These are phyloP conservation scores for Aspergillus fijiensis DNA, from an alignment of 2,329 filamentous ascomycete genomes.

Conservation along the genomic window DNA sequence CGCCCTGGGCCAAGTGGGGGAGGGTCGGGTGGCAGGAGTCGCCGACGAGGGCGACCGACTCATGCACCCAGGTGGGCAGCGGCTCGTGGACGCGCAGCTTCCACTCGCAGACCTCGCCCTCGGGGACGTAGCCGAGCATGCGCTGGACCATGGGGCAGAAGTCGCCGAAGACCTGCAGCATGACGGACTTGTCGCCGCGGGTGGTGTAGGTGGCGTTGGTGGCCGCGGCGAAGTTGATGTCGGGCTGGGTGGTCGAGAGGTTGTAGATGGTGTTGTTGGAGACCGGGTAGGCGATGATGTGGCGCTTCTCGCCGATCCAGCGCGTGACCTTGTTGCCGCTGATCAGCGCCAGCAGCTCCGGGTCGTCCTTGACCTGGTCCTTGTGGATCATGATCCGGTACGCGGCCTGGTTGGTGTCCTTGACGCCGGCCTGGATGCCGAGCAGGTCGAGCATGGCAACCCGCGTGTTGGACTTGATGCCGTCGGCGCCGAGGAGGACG, in stretches of 20 bases:
- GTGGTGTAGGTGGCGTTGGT: conserved; percentile 64
- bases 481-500: conserved; percentile 55
- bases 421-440: conserved; percentile 41
- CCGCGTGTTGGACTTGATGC: conserved; percentile 53
- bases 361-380: conserved; percentile 47
- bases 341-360: conserved; percentile 57
- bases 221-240: conserved; percentile 59
- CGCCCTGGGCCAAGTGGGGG: conserved; percentile 64
- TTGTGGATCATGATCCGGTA: conserved; percentile 56
- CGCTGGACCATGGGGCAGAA: conserved; percentile 62
- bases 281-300: conserved; percentile 68
- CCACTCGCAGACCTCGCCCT: conserved; percentile 68
- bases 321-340: conserved; percentile 58
- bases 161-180: conserved; percentile 59
- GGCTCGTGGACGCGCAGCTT: conserved; percentile 63
- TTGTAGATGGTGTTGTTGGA: conserved; percentile 66
- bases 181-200: conserved; percentile 58
- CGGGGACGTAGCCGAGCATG: conserved; percentile 61
- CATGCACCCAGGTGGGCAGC: conserved; percentile 61
- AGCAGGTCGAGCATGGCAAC: conserved; percentile 42
- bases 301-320: conserved; percentile 66
- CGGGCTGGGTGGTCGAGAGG: conserved; percentile 62
- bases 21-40: conserved; percentile 64
- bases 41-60: conserved; percentile 54
- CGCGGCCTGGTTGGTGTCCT: conserved; percentile 54